Percentiles rank a stretch among this genome's conserved stretches.
phyloP scores from a whole-genome alignment of 345 rosid genomes.

The Eutrema yunnanense region DNA sequence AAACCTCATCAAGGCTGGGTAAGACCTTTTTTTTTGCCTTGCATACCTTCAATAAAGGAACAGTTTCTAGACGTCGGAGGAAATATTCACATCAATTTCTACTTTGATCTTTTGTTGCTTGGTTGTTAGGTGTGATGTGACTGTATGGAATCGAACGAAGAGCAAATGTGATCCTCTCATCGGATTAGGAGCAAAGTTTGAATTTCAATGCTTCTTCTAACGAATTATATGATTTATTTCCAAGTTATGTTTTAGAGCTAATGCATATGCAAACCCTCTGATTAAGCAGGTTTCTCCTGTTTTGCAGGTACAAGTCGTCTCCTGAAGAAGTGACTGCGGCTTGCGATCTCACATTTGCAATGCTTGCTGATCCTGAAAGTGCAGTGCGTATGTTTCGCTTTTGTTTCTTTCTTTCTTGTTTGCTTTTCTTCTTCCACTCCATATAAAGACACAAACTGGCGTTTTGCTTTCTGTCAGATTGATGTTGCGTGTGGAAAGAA shows the following conservation, averaged over 20 bases:
- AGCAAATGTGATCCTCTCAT: conserved; percentile 89
- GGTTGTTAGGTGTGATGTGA: conserved; percentile 64
- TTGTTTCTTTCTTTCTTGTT: background rate
- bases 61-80: background rate
- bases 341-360: conserved; percentile 82
- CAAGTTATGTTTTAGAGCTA: background rate
- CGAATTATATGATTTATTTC: background rate
- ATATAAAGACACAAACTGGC: conserved; percentile 11
- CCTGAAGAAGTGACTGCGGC: conserved; percentile 88
- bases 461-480: conserved; percentile 38
- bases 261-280: background rate
- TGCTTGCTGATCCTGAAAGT: conserved; percentile 97
- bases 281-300: background rate
- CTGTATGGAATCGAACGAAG: conserved; percentile 89
- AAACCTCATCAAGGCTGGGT: conserved; percentile 93
- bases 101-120: background rate
- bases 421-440: conserved; percentile 5
- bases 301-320: conserved; percentile 60
- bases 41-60: background rate
- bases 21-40: conserved; percentile 1
- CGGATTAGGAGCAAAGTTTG: conserved; percentile 86
- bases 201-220: background rate
- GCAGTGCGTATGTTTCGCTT: conserved; percentile 81
- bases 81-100: background rate
- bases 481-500: conserved; percentile 85